Conservation (phyloP, 495 filamentous ascomycete species). For the Penicillium pulvis region DNA sequence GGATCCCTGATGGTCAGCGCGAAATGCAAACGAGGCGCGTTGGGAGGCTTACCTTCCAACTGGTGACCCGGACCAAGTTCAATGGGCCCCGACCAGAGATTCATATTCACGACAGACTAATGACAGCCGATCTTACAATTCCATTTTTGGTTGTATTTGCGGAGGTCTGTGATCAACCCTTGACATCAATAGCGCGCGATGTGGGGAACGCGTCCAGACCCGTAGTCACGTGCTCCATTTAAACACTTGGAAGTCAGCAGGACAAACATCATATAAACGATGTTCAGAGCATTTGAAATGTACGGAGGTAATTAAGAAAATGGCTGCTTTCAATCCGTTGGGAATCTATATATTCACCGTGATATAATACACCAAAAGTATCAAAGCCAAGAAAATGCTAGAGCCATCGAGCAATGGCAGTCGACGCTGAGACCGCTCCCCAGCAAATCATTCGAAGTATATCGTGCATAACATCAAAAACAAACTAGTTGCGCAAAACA, state of each 20-base stretch:
- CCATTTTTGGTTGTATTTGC: conserved; percentile 1
- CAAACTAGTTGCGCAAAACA: conserved; percentile 19
- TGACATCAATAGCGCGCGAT: conserved; percentile 8
- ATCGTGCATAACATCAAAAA: conserved; percentile 22
- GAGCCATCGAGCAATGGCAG: conserved; percentile 20
- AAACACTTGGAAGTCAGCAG: neutral
- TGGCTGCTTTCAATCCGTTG: neutral
- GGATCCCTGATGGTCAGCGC: conserved; percentile 37
- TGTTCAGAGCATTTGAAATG: neutral
- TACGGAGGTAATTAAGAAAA: neutral
- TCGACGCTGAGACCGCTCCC: conserved; percentile 12
- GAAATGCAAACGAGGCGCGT: conserved; percentile 9
- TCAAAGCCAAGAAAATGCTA: conserved; percentile 22
- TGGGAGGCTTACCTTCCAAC: conserved; percentile 35
- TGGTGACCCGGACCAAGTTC: conserved; percentile 29
- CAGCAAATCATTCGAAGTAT: conserved; percentile 21
- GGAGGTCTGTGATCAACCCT: neutral
- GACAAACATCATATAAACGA: neutral
- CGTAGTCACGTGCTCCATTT: conserved; percentile 1
- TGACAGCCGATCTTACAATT: neutral
- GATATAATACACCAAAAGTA: conserved; percentile 28
- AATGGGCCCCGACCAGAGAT: conserved; percentile 44
- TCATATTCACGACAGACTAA: conserved; percentile 30
- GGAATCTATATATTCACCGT: conserved; percentile 29
- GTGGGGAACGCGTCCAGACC: conserved; percentile 13